Percentiles rank a stretch among this genome's conserved stretches.
Conservation (phyloP, 2,329 filamentous ascomycete species). For the Catunica adiposa region DNA sequence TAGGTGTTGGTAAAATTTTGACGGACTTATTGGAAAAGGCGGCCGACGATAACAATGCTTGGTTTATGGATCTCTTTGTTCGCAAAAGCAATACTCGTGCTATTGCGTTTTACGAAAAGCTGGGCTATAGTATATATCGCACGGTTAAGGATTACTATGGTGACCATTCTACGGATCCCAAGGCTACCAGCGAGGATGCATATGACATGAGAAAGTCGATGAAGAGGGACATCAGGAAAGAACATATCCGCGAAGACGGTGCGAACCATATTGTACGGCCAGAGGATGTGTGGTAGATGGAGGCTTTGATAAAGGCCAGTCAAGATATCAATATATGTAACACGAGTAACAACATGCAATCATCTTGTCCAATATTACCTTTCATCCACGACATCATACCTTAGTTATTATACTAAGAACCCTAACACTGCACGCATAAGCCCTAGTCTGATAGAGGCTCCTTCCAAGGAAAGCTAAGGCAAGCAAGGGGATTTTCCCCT, state of each 20-base stretch:
- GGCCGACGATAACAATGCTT: constrained; percentile 67
- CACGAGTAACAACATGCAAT: too few species aligned
- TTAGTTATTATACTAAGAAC: background rate
- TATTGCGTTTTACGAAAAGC: constrained; percentile 71
- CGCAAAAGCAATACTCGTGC: constrained; percentile 75
- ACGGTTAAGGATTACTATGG: constrained; percentile 86
- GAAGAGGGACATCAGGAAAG: constrained; percentile 57
- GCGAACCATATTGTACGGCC: constrained; percentile 63
- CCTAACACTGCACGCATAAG: background rate
- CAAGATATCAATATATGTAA: too few species aligned
- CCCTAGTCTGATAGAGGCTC: background rate
- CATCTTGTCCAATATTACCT: too few species aligned
- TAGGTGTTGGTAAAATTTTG: constrained; percentile 73
- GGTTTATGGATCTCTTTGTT: constrained; percentile 94
- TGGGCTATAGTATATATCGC: constrained; percentile 85
- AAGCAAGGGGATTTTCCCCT: background rate
- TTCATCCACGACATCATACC: too few species aligned
- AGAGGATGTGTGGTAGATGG: constrained; percentile 74
- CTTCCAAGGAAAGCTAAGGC: too few species aligned
- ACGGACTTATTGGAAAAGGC: constrained; percentile 67
- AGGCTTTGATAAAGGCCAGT: too few species aligned
- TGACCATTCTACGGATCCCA: constrained; percentile 55
- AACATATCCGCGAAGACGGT: constrained; percentile 67
- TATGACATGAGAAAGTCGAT: constrained; percentile 94
- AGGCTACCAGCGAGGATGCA: constrained; percentile 59